phyloP scores from a whole-genome alignment of 495 filamentous ascomycete genomes.

The Aspergillus incahuasiensis region DNA sequence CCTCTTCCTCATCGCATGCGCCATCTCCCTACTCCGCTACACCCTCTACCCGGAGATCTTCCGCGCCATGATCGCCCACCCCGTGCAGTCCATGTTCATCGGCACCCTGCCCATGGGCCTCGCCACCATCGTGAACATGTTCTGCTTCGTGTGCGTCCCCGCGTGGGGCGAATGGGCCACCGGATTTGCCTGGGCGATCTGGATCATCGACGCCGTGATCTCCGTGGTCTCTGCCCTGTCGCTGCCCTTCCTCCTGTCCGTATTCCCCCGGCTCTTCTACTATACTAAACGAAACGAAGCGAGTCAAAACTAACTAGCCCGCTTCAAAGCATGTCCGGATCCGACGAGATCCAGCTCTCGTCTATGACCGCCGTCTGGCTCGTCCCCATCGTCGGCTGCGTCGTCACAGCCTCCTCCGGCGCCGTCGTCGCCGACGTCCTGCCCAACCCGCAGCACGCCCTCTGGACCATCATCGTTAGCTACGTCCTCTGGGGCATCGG shows the following conservation, averaged over 20 bases:
- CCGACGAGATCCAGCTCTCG: slow-evolving; percentile 27
- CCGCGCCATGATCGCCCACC: slow-evolving; percentile 51
- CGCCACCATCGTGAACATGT: slow-evolving; percentile 58
- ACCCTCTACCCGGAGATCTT: slow-evolving; percentile 54
- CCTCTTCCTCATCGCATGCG: slow-evolving; percentile 37
- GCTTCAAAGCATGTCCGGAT: slow-evolving; percentile 32
- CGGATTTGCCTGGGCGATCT: slow-evolving; percentile 49
- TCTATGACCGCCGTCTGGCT: slow-evolving; percentile 58
- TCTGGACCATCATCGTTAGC: slow-evolving; percentile 51
- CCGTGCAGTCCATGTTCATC: slow-evolving; percentile 56
- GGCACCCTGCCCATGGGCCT: slow-evolving; percentile 62
- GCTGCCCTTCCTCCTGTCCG: slow-evolving; percentile 54
- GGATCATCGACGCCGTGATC: slow-evolving; percentile 55
- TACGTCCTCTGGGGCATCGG: slow-evolving; percentile 61
- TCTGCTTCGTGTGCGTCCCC: slow-evolving; percentile 50
- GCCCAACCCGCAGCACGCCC: slow-evolving; percentile 45
- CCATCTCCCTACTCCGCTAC: slow-evolving; percentile 52
- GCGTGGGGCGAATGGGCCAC: slow-evolving; percentile 40
- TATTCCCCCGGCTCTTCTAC: no score
- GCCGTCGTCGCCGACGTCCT: slow-evolving; percentile 51
- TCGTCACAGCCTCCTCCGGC: slow-evolving; percentile 57
- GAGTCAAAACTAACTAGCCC: no score
- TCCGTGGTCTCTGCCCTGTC: slow-evolving; percentile 46
- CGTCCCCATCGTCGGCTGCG: slow-evolving; percentile 53
- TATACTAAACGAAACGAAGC: no score